Evolutionary conservation across 805 yeast genomes (phyloP).

Genomic region (Diddensiella caesifluorescens): DNA sequence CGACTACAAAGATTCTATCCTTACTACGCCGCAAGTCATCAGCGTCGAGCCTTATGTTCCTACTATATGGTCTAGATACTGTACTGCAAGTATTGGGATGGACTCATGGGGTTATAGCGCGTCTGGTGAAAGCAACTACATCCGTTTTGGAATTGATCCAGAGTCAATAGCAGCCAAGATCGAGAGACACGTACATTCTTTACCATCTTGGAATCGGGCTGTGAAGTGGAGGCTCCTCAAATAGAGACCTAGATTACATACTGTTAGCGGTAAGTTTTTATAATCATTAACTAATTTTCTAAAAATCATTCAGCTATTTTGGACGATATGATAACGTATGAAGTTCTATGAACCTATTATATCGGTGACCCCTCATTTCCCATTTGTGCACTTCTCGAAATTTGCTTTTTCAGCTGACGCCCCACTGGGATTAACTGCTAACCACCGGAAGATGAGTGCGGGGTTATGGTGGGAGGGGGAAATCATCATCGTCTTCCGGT

Average conservation of each 20-base stretch:
- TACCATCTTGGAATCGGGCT: constrained; percentile 2
- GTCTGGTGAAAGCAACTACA: constrained; percentile 33
- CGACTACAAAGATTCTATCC: constrained; percentile 29
- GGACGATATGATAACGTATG: too few relatives aligned
- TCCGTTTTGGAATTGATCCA: constrained; percentile 30
- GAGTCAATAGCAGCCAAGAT: constrained; percentile 4
- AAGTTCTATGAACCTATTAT: too few relatives aligned
- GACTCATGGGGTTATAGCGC: constrained; percentile 34
- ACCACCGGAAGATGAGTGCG: too few relatives aligned
- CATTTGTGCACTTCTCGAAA: too few relatives aligned
- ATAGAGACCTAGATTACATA: neutral
- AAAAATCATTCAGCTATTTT: too few relatives aligned
- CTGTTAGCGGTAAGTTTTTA: too few relatives aligned
- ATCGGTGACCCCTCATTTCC: too few relatives aligned
- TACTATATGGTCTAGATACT: constrained; percentile 36
- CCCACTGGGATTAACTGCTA: too few relatives aligned
- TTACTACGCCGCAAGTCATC: constrained; percentile 26
- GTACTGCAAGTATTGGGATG: constrained; percentile 35
- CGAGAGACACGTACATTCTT: constrained; percentile 1
- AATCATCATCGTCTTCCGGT: too few relatives aligned
- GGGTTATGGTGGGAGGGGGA: too few relatives aligned
- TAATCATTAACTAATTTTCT: too few relatives aligned
- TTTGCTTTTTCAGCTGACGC: too few relatives aligned
- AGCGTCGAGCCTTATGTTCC: constrained; percentile 36
- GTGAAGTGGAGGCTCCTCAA: constrained; percentile 7